These are phyloP conservation scores for Hanseniaspora lachancei DNA, from an alignment of 805 yeast genomes.

Conservation along the genomic window DNA sequence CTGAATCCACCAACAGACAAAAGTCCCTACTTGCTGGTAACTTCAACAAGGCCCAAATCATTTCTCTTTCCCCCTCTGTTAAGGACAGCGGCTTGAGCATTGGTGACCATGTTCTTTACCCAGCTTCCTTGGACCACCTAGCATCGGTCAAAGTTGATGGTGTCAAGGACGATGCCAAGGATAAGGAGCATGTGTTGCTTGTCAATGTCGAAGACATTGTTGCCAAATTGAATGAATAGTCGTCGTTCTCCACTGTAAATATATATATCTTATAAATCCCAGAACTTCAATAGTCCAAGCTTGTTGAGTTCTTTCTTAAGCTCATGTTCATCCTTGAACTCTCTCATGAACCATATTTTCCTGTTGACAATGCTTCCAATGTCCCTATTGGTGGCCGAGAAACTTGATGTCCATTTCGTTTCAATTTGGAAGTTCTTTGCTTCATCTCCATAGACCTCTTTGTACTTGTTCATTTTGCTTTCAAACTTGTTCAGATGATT, in stretches of 20 bases:
- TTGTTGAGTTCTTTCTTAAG: constrained; percentile 37
- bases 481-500: constrained; percentile 60
- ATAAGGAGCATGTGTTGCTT: constrained; percentile 27
- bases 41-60: constrained; percentile 6
- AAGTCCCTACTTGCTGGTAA: not conserved
- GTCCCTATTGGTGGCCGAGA: not conserved
- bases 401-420: constrained; percentile 38
- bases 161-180: not conserved
- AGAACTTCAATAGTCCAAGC: constrained; percentile 46
- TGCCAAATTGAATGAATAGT: not conserved
- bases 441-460: constrained; percentile 24
- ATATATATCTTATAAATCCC: constrained; percentile 31
- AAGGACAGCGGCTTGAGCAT: constrained; percentile 59
- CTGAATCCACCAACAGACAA: constrained; percentile 36
- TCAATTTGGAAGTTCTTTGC: constrained; percentile 34
- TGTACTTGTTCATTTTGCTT: constrained; percentile 33
- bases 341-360: constrained; percentile 50
- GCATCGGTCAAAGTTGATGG: constrained; percentile 1
- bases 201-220: constrained; percentile 67
- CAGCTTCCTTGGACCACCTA: constrained; percentile 84
- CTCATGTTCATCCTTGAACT: constrained; percentile 38
- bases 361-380: constrained; percentile 12
- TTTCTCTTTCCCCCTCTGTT: constrained; percentile 9
- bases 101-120: constrained; percentile 91
- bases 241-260: not conserved